Evolutionary conservation across 306 rosid species (phyloP).

Genomic region (Quercus berberidifolia): DNA sequence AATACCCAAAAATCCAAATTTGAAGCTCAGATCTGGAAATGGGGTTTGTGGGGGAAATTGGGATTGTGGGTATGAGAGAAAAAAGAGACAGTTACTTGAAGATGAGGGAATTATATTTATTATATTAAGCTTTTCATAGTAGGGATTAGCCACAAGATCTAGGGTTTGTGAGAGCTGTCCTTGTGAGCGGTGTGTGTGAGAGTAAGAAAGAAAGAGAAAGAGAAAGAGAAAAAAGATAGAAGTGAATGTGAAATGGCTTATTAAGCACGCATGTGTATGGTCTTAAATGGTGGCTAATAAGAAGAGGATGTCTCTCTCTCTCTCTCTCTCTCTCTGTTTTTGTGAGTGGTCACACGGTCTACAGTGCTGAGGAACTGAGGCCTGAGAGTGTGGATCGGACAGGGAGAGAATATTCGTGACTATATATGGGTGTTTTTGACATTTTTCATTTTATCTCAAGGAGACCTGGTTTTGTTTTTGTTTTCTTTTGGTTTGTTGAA

Average conservation of each 20-base stretch:
- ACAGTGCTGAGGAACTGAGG: neutral
- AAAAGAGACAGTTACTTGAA: constrained; percentile 39
- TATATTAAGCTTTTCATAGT: neutral
- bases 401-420: too few species aligned
- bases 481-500: too few species aligned
- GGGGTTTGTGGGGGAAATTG: constrained; percentile 4
- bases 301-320: constrained; percentile 3
- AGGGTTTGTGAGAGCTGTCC: constrained; percentile 42
- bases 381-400: too few species aligned
- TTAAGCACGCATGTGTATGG: constrained; percentile 49
- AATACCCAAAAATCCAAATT: neutral
- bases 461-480: too few species aligned
- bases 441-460: too few species aligned
- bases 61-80: neutral
- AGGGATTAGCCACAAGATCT: constrained; percentile 36
- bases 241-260: constrained; percentile 31
- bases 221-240: neutral
- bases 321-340: neutral
- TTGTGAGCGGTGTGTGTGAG: neutral
- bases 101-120: constrained; percentile 9
- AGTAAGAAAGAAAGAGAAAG: too few species aligned
- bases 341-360: neutral
- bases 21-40: constrained; percentile 49
- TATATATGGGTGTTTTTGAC: too few species aligned
- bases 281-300: constrained; percentile 52